Evolutionary conservation across 1,139 yeast species (phyloP).

Genomic region (Blastobotrys apis): DNA sequence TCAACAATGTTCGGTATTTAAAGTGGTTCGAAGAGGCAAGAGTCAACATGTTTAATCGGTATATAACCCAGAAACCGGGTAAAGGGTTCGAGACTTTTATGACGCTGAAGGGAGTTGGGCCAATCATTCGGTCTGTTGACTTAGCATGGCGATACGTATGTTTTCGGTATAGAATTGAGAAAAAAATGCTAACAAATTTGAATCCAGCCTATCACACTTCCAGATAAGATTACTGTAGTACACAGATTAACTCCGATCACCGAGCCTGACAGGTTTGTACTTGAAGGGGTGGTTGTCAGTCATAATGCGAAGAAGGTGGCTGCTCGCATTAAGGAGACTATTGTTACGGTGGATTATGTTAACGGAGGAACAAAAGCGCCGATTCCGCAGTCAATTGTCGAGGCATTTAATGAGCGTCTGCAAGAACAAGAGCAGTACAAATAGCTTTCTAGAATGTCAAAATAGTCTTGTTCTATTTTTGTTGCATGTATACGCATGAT

Average conservation of each 20-base stretch:
- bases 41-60: slow-evolving; percentile 28
- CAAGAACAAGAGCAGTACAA: slow-evolving; percentile 7
- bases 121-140: slow-evolving; percentile 33
- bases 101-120: slow-evolving; percentile 30
- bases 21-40: slow-evolving; percentile 38
- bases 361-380: slow-evolving; percentile 33
- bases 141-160: slow-evolving; percentile 33
- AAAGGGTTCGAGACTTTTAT: slow-evolving; percentile 26
- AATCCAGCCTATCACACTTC: slow-evolving; percentile 28
- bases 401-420: slow-evolving; percentile 16
- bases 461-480: no score
- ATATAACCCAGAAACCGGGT: slow-evolving; percentile 17
- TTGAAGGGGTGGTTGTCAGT: slow-evolving; percentile 36
- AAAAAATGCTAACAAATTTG: neutral
- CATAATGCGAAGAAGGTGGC: slow-evolving; percentile 35
- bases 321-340: slow-evolving; percentile 32
- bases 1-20: slow-evolving; percentile 34
- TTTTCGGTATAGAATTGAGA: slow-evolving; percentile 4
- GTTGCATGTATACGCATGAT: no score
- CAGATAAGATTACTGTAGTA: slow-evolving; percentile 33
- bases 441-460: no score
- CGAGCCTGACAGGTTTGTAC: slow-evolving; percentile 30
- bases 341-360: slow-evolving; percentile 35
- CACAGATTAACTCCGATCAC: slow-evolving; percentile 29
- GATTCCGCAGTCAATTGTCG: slow-evolving; percentile 26